phyloP scores from a whole-genome alignment of 2,329 filamentous ascomycete genomes.

The Fusarium sp. region DNA sequence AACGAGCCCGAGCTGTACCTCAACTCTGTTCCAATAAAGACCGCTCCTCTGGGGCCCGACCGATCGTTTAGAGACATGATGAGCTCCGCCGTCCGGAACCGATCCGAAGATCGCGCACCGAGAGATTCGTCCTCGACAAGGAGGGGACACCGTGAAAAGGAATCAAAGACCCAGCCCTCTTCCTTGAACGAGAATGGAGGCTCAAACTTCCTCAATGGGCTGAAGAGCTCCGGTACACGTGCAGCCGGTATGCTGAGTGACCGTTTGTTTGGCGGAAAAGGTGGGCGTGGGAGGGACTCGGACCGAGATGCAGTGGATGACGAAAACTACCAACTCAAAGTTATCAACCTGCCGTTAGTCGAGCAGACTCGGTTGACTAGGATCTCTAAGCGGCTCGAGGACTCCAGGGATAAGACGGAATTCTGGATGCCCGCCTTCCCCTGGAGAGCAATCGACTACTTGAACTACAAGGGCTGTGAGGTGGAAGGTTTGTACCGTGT shows the following conservation, averaged over 20 bases:
- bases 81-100: conserved; percentile 72
- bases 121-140: conserved; percentile 57
- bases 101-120: conserved; percentile 75
- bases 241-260: conserved; percentile 82
- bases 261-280: conserved; percentile 84
- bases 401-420: conserved; percentile 93
- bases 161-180: conserved; percentile 63
- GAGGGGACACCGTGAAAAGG: conserved; percentile 59
- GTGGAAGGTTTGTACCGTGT: conserved; percentile 94
- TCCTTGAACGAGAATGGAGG: conserved; percentile 70
- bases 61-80: conserved; percentile 77
- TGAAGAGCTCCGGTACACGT: conserved; percentile 42
- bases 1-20: conserved; percentile 46
- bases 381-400: conserved; percentile 89
- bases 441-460: conserved; percentile 94
- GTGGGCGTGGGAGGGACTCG: conserved; percentile 75
- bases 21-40: conserved; percentile 60
- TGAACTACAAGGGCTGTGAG: conserved; percentile 94
- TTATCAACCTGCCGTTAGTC: conserved; percentile 87
- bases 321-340: conserved; percentile 84
- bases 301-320: conserved; percentile 79
- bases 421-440: conserved; percentile 99
- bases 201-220: conserved; percentile 42
- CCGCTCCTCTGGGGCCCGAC: conserved; percentile 74
- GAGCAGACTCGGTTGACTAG: conserved; percentile 92